Conservation (phyloP, 2,329 filamentous ascomycete genomes). For the Alternaria arbusti region DNA sequence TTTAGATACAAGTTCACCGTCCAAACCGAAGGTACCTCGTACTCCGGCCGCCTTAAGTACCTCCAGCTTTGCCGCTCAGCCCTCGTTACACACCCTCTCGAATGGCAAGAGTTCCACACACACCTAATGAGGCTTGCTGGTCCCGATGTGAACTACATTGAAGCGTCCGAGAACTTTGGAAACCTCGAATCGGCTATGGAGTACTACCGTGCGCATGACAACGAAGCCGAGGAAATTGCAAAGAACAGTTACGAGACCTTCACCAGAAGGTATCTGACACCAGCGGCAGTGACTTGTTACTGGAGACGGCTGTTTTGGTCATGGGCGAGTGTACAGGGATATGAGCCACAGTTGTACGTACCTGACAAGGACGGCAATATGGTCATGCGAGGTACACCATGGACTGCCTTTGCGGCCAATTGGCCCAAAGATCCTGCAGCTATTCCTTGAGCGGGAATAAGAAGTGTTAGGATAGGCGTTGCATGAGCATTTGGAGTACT, state of each 20-base stretch:
- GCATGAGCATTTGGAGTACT: conserved; percentile 21
- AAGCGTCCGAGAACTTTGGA: conserved; percentile 39
- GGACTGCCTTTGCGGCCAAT: conserved; percentile 44
- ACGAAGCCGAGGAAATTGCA: conserved; percentile 38
- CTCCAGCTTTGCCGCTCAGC: conserved; percentile 57
- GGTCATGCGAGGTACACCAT: conserved; percentile 41
- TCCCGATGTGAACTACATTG: conserved; percentile 41
- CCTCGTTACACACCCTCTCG: conserved; percentile 40
- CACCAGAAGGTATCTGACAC: conserved; percentile 39
- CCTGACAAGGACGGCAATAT: conserved; percentile 31
- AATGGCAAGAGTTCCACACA: conserved; percentile 46
- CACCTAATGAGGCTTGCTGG: conserved; percentile 41
- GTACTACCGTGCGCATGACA: conserved; percentile 37
- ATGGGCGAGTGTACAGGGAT: conserved; percentile 41
- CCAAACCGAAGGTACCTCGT: conserved; percentile 61
- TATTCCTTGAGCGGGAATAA: conserved; percentile 30
- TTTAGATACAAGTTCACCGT: conserved; percentile 60
- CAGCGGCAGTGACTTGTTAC: conserved; percentile 44
- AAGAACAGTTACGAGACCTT: conserved; percentile 42
- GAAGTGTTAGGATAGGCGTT: conserved; percentile 9
- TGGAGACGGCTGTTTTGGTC: conserved; percentile 41
- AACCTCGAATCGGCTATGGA: conserved; percentile 43
- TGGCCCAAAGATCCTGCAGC: conserved; percentile 40
- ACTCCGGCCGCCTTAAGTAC: conserved; percentile 62
- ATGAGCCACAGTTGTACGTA: conserved; percentile 36